Conservation (phyloP, 495 filamentous ascomycete species). For the Hypomontagnella submonticulosa region DNA sequence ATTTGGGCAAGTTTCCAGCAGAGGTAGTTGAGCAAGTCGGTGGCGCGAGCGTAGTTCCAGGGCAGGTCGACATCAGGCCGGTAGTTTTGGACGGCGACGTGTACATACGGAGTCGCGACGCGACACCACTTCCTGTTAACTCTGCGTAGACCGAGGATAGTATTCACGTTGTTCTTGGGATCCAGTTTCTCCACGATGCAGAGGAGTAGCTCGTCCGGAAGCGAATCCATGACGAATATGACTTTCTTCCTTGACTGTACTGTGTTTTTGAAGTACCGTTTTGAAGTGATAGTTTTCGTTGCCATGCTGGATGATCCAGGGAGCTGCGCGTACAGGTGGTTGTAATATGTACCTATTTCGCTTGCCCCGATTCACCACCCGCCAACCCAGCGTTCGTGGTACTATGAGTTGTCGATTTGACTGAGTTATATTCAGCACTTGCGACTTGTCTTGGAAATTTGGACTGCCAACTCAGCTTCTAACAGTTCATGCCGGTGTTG, state of each 20-base stretch:
- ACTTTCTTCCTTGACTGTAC: neutral
- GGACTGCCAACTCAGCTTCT: neutral
- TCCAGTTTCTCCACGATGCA: slow-evolving; percentile 6
- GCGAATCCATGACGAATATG: slow-evolving; percentile 14
- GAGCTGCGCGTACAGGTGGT: neutral
- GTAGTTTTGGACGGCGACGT: slow-evolving; percentile 5
- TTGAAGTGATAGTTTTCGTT: neutral
- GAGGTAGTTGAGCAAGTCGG: slow-evolving; percentile 5
- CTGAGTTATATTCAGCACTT: too few relatives aligned
- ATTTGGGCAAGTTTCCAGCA: slow-evolving; percentile 11
- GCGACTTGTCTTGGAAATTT: too few relatives aligned
- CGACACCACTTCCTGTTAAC: slow-evolving; percentile 17
- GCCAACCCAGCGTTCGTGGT: too few relatives aligned
- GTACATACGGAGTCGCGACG: slow-evolving; percentile 5
- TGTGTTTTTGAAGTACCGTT: too few relatives aligned
- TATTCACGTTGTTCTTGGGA: slow-evolving; percentile 1
- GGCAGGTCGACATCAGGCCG: neutral
- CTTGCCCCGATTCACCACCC: neutral
- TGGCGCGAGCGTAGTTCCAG: slow-evolving; percentile 5
- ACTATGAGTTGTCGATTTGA: too few relatives aligned
- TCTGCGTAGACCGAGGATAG: slow-evolving; percentile 13
- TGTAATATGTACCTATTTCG: neutral
- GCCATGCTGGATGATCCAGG: neutral
- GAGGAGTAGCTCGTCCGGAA: slow-evolving; percentile 11
- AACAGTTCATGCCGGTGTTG: neutral